Evolutionary conservation across 179 eudicot genomes (phyloP).

Genomic region (Amaranthus tricolor): DNA sequence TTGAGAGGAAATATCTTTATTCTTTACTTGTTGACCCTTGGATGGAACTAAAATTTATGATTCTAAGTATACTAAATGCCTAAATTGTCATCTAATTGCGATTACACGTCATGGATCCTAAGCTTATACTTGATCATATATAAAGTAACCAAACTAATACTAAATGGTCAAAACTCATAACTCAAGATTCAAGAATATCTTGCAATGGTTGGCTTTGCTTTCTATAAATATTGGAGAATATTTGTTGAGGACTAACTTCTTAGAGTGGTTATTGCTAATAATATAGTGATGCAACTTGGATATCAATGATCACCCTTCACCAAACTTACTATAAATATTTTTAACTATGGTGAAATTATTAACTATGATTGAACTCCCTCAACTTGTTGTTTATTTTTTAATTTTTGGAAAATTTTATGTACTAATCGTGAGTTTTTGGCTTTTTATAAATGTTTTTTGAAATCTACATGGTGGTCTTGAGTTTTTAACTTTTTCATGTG

Average conservation of each 20-base stretch:
- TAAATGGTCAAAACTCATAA: constrained; percentile 20
- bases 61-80: not conserved
- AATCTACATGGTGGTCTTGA: too few species aligned
- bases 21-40: constrained; percentile 6
- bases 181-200: constrained; percentile 9
- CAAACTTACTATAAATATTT: not conserved
- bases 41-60: constrained; percentile 1
- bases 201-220: constrained; percentile 16
- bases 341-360: not conserved
- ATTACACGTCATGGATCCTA: constrained; percentile 23
- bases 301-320: not conserved
- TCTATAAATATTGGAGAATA: not conserved
- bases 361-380: not conserved
- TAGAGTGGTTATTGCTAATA: not conserved
- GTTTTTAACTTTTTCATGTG: too few species aligned
- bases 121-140: not conserved
- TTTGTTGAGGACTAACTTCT: not conserved
- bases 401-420: too few species aligned
- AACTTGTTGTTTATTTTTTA: too few species aligned
- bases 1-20: not conserved
- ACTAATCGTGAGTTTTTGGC: too few species aligned
- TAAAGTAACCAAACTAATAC: not conserved
- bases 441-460: too few species aligned
- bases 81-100: constrained; percentile 6
- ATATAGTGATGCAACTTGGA: constrained; percentile 19